Base-by-base conservation (phyloP, 257 asterid species). In the Fraxinus anomala region DNA sequence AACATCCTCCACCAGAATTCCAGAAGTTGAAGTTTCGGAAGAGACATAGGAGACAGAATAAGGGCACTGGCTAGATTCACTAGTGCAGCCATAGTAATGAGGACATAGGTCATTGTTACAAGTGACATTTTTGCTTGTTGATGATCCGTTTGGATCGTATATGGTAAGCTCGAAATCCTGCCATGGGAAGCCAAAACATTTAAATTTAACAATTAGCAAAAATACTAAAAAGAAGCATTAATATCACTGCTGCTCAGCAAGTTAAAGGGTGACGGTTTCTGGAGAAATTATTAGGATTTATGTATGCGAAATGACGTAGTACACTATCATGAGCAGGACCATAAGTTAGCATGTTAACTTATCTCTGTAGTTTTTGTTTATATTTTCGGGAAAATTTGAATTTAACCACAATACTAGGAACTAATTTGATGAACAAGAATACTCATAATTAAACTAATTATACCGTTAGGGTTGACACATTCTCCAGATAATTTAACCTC, bases 11-110 rank as follows among this genome's bases (percentile, higher is more conserved):
- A 93, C 80, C 77, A 93, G 79, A 76, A 92, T 73, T 76, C 98
- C 97, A n/a, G 98, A 90, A 79, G 97, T 93, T 78, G 98, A 93
- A 77, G 98, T 93, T 65, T 89, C 96, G 14, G 94, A 87, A 12
- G 97, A 90, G 79, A 93, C 88, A 77, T 93, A 93, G 23, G 97
- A 90, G 37, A 89, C 93, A 54, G 89, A 80, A 83, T 92, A 93
- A 85, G 94, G 95, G 88, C 98, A 93, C 78, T 69, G 88, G 72
- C 68, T 79, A 69, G 86, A 80, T 79, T 80, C 78, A 49, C 77
- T 85, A 39, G 73, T 76, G 88, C 96, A 93, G 77, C 85, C 70
- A 70, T 71, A 74, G 30, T 49, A 88, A 77, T 79, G 84, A 34
- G 87, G 42, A 44, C 98, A 93, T 75, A 88, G 84, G 73, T 87